Base-by-base conservation (phyloP, 1,284 basidiomycete genomes). In the Cystobasidiaceae sp. region DNA sequence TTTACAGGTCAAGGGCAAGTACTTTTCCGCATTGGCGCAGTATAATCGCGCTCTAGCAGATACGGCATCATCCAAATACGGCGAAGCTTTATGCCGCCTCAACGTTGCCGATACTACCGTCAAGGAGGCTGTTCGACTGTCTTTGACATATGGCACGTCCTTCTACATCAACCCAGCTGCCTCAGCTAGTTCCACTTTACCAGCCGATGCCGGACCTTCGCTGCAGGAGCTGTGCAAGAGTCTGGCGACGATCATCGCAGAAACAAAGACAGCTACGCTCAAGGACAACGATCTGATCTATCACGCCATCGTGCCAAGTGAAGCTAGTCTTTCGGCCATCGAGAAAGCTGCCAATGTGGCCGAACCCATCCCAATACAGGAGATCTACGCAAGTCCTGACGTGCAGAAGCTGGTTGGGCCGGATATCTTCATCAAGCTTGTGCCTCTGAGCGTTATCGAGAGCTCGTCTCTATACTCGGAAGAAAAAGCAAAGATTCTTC, bases 211-310 rank as follows among this genome's bases (percentile, higher is more conserved):
- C 0, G 88, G 86, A 0, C 79, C 85, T 0, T 84, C 88, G 25
- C 82, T 97, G 37, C 78, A 82, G 21, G 91, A 93, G 64, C 85
- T 93, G 49, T 86, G 87, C 23, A 93, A 93, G 75, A 83, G 87
- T 0, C 92, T 94, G 69, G 80, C 87, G 7, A 83, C 88, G 1
- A 78, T 93, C 28, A 87, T 88, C 71, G 80, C 83, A 0, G 92
- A 94, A 70, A 85, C 85, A 62, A 87, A 86, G 75, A 81, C 78
- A 55, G 86, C 89, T 62, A 89, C 89, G 0, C 83, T 85, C 63
- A 85, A 88, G 65, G 93, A 97, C 79, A 98, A 98, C 76, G 94
- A 98, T 74, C 83, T 99, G 49, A 96, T 99, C 71, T 99, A 98
- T 79, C 93, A 98, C 75, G 91, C 91, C n/a, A 84, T 94, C 61